Evolutionary conservation across 441 rosid species (phyloP), one percentile per base, ranked within the genome.

Genomic region (Eutrema salsugineum): DNA sequence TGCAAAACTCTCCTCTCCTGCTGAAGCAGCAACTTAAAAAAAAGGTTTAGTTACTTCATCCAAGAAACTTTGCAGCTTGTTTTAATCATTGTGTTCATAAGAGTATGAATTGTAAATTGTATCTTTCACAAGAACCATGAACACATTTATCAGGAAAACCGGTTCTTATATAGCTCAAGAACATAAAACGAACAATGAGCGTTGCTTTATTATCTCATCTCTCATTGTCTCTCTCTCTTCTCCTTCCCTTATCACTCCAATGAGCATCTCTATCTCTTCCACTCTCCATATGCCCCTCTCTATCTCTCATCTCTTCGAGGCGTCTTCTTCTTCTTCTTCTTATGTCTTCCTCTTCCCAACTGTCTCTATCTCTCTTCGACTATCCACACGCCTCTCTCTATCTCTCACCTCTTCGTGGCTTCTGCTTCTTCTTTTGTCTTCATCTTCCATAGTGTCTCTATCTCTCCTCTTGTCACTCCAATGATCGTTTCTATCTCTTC

Each of bases 21-120:
- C 88, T 58, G 90, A 90, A 77, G 96, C 93, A 19, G 78, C 91
- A 68, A 51, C 78, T 44, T 75, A 64, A 63, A 46, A 61, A 47
- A 30, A n/a, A n/a, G n/a, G 5, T 12, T 4, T 50, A 1, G 20
- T 35, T 17, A 27, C 19, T 32, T 65, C 42, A 19, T 54, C 32
- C 57, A 44, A 63, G 64, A 63, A 63, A 47, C 19, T 11, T 11
- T 47, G 60, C 27, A 64, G 40, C n/a, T 17, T 43, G 12, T 62
- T 15, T 5, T 67, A 56, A 27, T 5, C 46, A 68, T n/a, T 16
- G 39, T 46, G 66, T 46, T 36, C 27, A 24, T 24, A 24, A 24
- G 27, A 24, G 27, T 2, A 0, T 24, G 8, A 54, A 47, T 24
- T 35, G 65, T 57, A 38, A 56, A 56, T 68, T 20, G 22, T 20